Base-by-base conservation (phyloP, 2,329 filamentous ascomycete species). In the Raffaelea ambrosiae region DNA sequence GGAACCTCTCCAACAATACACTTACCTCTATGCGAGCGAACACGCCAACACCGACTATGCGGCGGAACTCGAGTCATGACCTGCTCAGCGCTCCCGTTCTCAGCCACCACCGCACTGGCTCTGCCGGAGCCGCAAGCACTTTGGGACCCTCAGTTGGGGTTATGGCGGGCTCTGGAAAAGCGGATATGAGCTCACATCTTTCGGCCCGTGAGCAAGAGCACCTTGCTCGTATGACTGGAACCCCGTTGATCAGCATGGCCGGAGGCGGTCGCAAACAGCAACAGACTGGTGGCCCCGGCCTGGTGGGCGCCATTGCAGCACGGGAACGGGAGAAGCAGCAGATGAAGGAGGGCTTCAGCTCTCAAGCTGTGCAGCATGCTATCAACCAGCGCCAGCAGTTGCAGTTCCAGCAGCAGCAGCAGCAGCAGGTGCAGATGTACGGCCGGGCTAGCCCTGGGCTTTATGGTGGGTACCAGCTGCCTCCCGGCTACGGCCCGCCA, bases 141-240 rank as follows among this genome's bases (percentile, higher is more conserved):
- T 63, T 84, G 26, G 66, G 69, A 43, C 38, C 20, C 38, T 48
- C 5, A 23, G 21, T 13, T 43, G 47, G 8, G 44, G 29, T 9
- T 14, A 73, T 79, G 54, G 66, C 75, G 31, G 61, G 56, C 43
- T 58, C 55, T 5, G 63, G 65, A 3, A 48, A 43, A 2, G 23
- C 20, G 5, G 65, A 68, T 22, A 45, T 59, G 41, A 70, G 59
- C 21, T 72, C 76, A 0, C 77, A 83, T 49, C 72, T 95, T n/a
- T 89, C 86, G 19, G 89, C 89, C 18, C 80, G 85, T 16, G 89
- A 95, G 63, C 89, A 94, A 62, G 88, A 94, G 65, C 84, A 94
- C 55, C 77, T 95, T n/a, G 86, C 89, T 10, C 80, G 86, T 35
- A 73, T 88, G 56, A 95, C 88, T 1, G 86, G 86, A 1, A 82